These are phyloP conservation scores for Starmerella geochares DNA, from an alignment of 805 yeast genomes.

Conservation along the genomic window DNA sequence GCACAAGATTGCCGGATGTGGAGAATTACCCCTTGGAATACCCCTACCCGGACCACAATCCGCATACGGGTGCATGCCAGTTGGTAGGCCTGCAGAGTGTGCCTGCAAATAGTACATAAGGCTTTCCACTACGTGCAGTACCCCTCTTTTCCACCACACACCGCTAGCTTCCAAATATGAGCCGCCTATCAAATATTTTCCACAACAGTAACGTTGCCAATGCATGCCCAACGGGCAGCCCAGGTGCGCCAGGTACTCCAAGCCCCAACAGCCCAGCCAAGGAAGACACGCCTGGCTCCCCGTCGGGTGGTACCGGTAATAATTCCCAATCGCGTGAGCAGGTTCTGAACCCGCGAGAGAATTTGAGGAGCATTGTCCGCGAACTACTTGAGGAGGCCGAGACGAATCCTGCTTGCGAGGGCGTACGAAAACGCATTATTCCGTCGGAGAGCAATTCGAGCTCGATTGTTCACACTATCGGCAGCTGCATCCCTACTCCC, in stretches of 20 bases:
- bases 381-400: constrained; percentile 12
- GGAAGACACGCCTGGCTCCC: background rate
- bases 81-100: background rate
- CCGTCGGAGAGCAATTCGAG: background rate
- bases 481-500: background rate
- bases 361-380: constrained; percentile 8
- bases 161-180: background rate
- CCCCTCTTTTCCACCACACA: background rate
- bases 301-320: background rate
- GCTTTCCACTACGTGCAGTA: background rate
- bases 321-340: background rate
- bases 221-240: background rate
- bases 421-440: background rate
- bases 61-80: background rate
- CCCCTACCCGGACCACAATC: constrained; percentile 7
- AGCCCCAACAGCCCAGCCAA: background rate
- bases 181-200: constrained; percentile 14
- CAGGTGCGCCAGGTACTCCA: background rate
- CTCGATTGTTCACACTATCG: background rate
- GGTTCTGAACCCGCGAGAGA: constrained; percentile 9
- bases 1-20: background rate
- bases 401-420: constrained; percentile 2
- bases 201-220: background rate
- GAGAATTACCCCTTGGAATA: background rate
- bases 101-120: background rate